These are phyloP conservation scores for Aspergillus funiculosus DNA, from an alignment of 495 filamentous ascomycete genomes.

Conservation along the genomic window DNA sequence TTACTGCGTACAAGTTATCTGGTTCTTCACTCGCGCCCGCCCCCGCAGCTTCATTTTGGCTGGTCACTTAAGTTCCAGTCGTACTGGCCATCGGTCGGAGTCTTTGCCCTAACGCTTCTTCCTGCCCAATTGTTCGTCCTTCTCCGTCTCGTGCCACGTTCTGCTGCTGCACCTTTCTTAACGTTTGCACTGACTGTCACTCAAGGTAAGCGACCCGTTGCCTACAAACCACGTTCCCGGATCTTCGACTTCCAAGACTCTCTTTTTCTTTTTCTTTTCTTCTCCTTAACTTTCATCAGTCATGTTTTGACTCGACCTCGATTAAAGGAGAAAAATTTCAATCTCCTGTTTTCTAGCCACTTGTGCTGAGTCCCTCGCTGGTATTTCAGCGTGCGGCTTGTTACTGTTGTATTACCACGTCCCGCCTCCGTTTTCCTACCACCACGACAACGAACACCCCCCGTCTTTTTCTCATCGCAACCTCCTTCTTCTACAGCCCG, in stretches of 20 bases:
- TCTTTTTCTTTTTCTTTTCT: conserved; percentile 6
- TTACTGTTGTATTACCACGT: conserved; percentile 16
- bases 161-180: conserved; percentile 21
- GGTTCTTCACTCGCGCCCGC: conserved; percentile 5
- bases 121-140: conserved; percentile 23
- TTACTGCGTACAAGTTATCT: conserved; percentile 1
- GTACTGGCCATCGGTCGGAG: conserved; percentile 17
- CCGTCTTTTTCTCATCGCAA: conserved; percentile 7
- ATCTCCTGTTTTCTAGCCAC: conserved; percentile 1
- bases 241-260: conserved; percentile 13
- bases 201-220: conserved; percentile 21
- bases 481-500: neutral
- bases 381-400: conserved; percentile 10
- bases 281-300: neutral
- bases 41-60: conserved; percentile 11
- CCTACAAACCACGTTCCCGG: conserved; percentile 13
- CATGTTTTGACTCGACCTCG: neutral
- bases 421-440: conserved; percentile 10
- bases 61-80: conserved; percentile 14
- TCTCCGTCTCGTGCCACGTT: conserved; percentile 30
- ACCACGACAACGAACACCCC: neutral
- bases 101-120: conserved; percentile 22
- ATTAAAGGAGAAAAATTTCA: conserved; percentile 1
- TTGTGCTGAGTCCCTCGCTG: conserved; percentile 3
- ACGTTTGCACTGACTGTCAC: conserved; percentile 23